These are phyloP conservation scores for Reticulascus tulasneorum DNA, from an alignment of 2,329 filamentous ascomycete genomes.

Conservation along the genomic window DNA sequence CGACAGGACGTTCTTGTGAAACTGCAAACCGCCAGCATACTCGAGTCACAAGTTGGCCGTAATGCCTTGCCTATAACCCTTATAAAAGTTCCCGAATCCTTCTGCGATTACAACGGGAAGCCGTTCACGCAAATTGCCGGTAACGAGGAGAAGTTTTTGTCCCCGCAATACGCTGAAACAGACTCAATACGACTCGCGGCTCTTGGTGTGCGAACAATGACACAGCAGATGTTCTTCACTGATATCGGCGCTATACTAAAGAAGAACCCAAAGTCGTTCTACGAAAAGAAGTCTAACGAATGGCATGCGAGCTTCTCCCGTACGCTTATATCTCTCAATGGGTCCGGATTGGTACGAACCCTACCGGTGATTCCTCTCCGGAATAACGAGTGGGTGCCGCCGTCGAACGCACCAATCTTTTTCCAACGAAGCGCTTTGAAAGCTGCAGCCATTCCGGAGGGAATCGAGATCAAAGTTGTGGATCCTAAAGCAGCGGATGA, in stretches of 20 bases:
- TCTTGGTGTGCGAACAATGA: neutral
- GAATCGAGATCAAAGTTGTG: constrained; percentile 3
- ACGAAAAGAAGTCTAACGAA: neutral
- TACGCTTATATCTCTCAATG: neutral
- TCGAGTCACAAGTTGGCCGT: neutral
- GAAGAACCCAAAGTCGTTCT: neutral
- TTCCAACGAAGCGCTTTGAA: too few species aligned
- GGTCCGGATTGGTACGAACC: neutral
- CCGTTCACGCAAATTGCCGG: neutral
- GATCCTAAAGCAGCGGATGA: constrained; percentile 1
- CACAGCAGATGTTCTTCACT: neutral
- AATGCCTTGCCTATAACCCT: neutral
- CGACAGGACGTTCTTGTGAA: neutral
- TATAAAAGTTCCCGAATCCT: neutral
- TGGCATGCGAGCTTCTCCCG: constrained; percentile 4
- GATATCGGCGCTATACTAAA: neutral
- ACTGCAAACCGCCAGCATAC: neutral
- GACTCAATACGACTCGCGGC: neutral
- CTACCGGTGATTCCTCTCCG: constrained; percentile 7
- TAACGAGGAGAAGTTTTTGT: neutral
- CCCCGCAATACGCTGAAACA: neutral
- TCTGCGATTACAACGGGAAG: neutral
- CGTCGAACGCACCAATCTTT: neutral
- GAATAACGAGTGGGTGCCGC: constrained; percentile 3
- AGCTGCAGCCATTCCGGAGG: neutral